Percentiles rank a stretch among this genome's conserved stretches.
Conservation (phyloP, 208 protist genomes). For the Trypanosoma vivax region DNA sequence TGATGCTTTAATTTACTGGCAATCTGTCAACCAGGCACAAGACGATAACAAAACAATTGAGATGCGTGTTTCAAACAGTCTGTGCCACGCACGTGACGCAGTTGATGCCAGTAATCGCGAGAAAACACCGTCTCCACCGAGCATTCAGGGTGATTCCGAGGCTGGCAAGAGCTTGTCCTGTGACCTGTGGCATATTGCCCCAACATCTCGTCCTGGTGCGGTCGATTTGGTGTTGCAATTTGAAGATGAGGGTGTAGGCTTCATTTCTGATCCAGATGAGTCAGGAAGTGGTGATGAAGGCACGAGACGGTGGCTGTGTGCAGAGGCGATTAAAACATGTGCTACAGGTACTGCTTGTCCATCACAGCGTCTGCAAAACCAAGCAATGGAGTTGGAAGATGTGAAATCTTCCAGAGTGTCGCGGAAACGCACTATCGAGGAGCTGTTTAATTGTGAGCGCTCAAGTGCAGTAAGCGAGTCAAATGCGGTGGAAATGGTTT, state of each 20-base stretch:
- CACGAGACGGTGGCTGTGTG: background rate
- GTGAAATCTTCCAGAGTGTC: too few relatives aligned
- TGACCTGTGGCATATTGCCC: constrained; percentile 40
- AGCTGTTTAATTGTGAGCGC: too few relatives aligned
- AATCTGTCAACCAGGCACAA: background rate
- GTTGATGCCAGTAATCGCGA: background rate
- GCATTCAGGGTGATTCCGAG: too few relatives aligned
- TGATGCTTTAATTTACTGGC: constrained; percentile 31
- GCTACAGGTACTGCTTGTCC: background rate
- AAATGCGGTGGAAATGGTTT: too few relatives aligned
- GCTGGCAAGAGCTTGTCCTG: background rate
- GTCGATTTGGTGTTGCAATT: too few relatives aligned
- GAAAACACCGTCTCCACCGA: background rate
- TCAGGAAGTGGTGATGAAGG: background rate
- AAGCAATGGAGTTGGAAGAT: too few relatives aligned
- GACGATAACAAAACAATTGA: background rate
- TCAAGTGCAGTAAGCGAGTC: too few relatives aligned
- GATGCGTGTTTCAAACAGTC: too few relatives aligned
- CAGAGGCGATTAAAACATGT: background rate
- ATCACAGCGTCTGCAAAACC: too few relatives aligned
- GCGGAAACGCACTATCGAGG: too few relatives aligned
- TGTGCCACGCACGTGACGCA: background rate
- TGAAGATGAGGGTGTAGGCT: constrained; percentile 11
- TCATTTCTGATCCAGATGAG: constrained; percentile 15
- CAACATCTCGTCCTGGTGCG: constrained; percentile 7